Conservation (phyloP, 2,329 filamentous ascomycete species). For the Fusarium xyrophilum region DNA sequence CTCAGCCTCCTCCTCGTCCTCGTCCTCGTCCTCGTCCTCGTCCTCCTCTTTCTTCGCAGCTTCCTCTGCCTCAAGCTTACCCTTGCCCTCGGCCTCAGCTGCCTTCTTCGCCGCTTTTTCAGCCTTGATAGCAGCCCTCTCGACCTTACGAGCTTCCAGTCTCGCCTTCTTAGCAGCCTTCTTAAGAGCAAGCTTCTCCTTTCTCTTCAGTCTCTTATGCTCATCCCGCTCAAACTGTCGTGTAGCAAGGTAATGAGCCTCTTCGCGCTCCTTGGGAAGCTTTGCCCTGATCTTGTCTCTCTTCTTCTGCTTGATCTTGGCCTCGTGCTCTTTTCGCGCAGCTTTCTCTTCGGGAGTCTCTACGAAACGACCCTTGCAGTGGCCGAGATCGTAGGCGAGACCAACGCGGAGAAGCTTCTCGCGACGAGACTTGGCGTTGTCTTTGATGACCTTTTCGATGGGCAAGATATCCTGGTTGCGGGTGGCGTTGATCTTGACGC, state of each 20-base stretch:
- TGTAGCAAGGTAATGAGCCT: constrained; percentile 47
- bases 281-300: constrained; percentile 49
- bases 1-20: constrained; percentile 24
- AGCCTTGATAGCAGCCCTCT: constrained; percentile 28
- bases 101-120: constrained; percentile 21
- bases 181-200: constrained; percentile 82
- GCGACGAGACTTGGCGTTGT: constrained; percentile 65
- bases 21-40: too few species aligned
- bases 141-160: constrained; percentile 20
- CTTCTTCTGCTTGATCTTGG: constrained; percentile 51
- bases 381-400: constrained; percentile 72
- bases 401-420: constrained; percentile 79
- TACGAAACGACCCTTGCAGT: constrained; percentile 65
- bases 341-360: constrained; percentile 58
- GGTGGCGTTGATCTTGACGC: constrained; percentile 75
- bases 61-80: constrained; percentile 40
- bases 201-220: constrained; percentile 61
- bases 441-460: constrained; percentile 72
- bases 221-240: constrained; percentile 48
- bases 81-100: constrained; percentile 19
- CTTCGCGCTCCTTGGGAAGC: constrained; percentile 50
- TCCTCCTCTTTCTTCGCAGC: constrained; percentile 5
- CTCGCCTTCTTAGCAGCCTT: constrained; percentile 59
- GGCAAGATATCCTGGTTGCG: constrained; percentile 58
- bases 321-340: constrained; percentile 54